A percentile compares a stretch with the other conserved stretches of the same genome.
Conservation (phyloP, 805 yeast genomes). For the Candida gorgasii region DNA sequence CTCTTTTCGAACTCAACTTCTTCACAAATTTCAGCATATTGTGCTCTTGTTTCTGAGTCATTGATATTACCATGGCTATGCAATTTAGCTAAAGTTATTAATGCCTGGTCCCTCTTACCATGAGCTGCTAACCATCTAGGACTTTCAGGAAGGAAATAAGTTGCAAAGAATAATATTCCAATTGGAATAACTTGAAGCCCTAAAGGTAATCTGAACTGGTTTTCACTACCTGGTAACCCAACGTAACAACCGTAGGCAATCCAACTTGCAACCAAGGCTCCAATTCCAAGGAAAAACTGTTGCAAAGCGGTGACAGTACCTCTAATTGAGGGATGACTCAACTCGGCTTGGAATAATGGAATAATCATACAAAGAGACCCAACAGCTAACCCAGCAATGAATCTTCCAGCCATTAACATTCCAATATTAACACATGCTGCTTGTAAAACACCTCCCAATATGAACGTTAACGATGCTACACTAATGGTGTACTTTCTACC, state of each 20-base stretch:
- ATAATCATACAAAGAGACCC: slow-evolving; percentile 76
- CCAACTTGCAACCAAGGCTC: slow-evolving; percentile 77
- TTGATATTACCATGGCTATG: slow-evolving; percentile 17
- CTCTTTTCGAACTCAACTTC: slow-evolving; percentile 17
- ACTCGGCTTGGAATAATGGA: slow-evolving; percentile 80
- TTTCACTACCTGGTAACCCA: slow-evolving; percentile 40
- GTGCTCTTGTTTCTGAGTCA: slow-evolving; percentile 17
- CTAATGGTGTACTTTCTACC: slow-evolving; percentile 38
- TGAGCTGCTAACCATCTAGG: slow-evolving; percentile 56
- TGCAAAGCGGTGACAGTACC: slow-evolving; percentile 69
- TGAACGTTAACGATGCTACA: slow-evolving; percentile 22
- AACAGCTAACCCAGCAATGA: slow-evolving; percentile 70
- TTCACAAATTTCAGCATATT: slow-evolving; percentile 18
- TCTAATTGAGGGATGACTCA: slow-evolving; percentile 60
- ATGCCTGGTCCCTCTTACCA: slow-evolving; percentile 54
- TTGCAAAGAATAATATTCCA: slow-evolving; percentile 41
- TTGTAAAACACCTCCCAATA: slow-evolving; percentile 33
- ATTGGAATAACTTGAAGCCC: slow-evolving; percentile 24
- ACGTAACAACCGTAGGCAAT: slow-evolving; percentile 61
- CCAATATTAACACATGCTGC: slow-evolving; percentile 25
- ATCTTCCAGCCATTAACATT: slow-evolving; percentile 50
- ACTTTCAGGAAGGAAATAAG: slow-evolving; percentile 50
- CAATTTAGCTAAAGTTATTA: slow-evolving; percentile 35
- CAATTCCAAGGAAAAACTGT: slow-evolving; percentile 66
- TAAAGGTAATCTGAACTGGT: slow-evolving; percentile 25